Base-by-base conservation (phyloP, 2,329 filamentous ascomycete species). In the Neofusicoccum sp. region DNA sequence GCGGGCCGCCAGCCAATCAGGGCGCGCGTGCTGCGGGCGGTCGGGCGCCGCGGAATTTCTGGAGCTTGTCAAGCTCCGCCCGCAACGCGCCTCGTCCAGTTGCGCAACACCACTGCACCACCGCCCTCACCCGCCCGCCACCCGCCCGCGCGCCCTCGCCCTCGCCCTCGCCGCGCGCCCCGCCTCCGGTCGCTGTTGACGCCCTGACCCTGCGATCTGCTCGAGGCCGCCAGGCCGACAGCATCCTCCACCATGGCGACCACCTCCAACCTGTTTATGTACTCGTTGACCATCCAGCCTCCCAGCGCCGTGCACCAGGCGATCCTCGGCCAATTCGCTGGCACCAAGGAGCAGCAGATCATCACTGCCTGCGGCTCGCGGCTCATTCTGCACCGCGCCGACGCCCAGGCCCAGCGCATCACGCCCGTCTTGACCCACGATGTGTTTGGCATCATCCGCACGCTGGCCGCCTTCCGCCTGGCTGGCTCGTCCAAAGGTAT, bases 251-350 rank as follows among this genome's bases (percentile, higher is more conserved):
- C 62, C 74, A 98, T 98, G 95, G 93, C 95, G 81, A 96, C 93
- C 75, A 97, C 93, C 64, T 97, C 93, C 67, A 93, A 93, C 76
- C 96, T 97, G 91, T 97, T 97, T 76, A 88, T 99, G 80, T 99
- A 99, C 81, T 95, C 91, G 71, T 84, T 99, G 80, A 98, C 95
- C 68, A 88, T 99, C 71, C 92, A 97, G 78, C 89, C 91, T 68
- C 91, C 95, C 34, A 93, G 92, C 67, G 89, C 91, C 63, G 87
- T 96, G 71, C 92, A 89, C 54, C 89, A 96, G 78, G 93, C 95
- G 65, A 89, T 97, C 66, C 84, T 96, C 63, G 96, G 95, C 69
- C 93, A 98, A 79, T 98, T 98, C 78, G 88, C 91, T 63, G 93
- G 93, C 67, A 96, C 91, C 65, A 96, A 93, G 79, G 93, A 97